Evolutionary conservation across 179 eudicot genomes (phyloP).

Genomic region (Heliamphora pulchella): DNA sequence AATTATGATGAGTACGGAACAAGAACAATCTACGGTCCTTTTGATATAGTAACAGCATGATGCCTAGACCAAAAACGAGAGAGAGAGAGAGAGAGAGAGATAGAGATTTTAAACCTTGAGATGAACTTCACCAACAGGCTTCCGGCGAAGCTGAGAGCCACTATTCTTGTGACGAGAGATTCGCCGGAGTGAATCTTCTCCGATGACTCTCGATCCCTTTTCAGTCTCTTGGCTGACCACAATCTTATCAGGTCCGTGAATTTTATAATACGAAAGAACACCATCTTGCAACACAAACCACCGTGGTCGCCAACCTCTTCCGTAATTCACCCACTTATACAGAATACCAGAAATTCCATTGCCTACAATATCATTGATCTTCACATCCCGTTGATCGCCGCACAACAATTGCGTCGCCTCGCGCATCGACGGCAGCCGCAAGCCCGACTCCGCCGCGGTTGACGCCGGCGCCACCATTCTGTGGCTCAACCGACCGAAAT

Average conservation of each 20-base stretch:
- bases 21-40: neutral
- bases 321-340: slow-evolving; percentile 89
- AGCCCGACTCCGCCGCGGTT: neutral
- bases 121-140: slow-evolving; percentile 81
- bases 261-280: slow-evolving; percentile 72
- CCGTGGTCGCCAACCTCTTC: slow-evolving; percentile 81
- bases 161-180: slow-evolving; percentile 28
- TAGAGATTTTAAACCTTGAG: slow-evolving; percentile 51
- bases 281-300: slow-evolving; percentile 90
- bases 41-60: neutral
- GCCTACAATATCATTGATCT: slow-evolving; percentile 58
- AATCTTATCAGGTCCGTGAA: slow-evolving; percentile 80
- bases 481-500: slow-evolving; percentile 6
- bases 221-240: slow-evolving; percentile 39
- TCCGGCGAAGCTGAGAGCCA: slow-evolving; percentile 29
- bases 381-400: slow-evolving; percentile 36
- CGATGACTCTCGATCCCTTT: slow-evolving; percentile 62
- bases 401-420: neutral
- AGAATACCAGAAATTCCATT: slow-evolving; percentile 64
- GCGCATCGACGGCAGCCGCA: neutral
- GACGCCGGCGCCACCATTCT: slow-evolving; percentile 7
- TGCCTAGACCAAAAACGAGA: neutral
- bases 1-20: neutral
- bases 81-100: neutral
- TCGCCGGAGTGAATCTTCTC: slow-evolving; percentile 60